A percentile compares a stretch with the other conserved stretches of the same genome.
These are phyloP conservation scores for Pistacia atlantica DNA, from an alignment of 345 rosid species.

Conservation along the genomic window DNA sequence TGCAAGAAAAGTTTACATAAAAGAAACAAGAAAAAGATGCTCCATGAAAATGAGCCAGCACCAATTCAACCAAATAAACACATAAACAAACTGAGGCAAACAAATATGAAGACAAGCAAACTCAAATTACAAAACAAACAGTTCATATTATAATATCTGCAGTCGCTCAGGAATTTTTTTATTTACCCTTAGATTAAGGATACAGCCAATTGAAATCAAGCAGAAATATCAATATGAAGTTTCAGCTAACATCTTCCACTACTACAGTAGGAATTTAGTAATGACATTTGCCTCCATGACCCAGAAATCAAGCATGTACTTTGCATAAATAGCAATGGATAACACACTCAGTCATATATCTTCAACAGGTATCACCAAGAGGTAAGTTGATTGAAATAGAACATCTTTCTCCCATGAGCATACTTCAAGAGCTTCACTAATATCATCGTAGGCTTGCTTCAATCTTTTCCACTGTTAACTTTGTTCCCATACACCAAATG, in stretches of 20 bases:
- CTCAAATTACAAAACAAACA: not conserved
- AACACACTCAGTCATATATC: not conserved
- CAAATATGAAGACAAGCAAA: not conserved
- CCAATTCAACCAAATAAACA: not conserved
- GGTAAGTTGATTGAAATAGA: not conserved
- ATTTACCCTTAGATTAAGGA: not conserved
- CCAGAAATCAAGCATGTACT: not conserved
- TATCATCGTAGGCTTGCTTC: not conserved
- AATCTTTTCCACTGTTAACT: not conserved
- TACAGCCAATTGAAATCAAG: conserved; percentile 13
- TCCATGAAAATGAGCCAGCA: not conserved
- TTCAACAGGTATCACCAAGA: not conserved
- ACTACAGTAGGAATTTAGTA: not conserved
- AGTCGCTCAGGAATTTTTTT: not conserved
- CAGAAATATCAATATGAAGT: not conserved
- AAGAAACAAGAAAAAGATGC: not conserved
- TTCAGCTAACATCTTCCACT: not conserved
- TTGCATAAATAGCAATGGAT: not conserved
- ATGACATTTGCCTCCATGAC: not conserved
- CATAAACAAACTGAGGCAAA: not conserved
- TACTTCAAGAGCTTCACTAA: not conserved
- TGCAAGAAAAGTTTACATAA: not conserved
- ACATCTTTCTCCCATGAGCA: not conserved
- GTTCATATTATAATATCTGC: not conserved
- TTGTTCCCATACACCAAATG: not conserved